phyloP scores from a whole-genome alignment of 1,139 yeast genomes.

The Kurtzmaniella quercitrusa region DNA sequence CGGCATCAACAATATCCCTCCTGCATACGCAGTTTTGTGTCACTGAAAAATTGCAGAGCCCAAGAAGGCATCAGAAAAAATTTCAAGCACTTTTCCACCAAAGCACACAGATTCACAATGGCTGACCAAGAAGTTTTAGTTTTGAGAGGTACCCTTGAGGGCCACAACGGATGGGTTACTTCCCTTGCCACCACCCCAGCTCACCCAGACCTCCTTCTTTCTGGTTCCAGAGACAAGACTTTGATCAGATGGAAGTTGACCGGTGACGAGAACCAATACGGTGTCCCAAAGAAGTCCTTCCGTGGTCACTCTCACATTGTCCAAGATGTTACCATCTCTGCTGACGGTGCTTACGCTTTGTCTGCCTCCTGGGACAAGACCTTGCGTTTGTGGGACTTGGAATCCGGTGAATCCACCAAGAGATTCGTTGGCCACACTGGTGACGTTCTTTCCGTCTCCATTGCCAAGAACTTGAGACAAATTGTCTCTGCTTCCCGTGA shows the following conservation, averaged over 20 bases:
- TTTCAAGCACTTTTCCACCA: constrained; percentile 9
- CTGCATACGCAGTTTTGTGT: constrained; percentile 5
- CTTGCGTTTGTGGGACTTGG: constrained; percentile 97
- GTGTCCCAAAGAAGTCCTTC: constrained; percentile 97
- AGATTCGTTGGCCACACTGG: constrained; percentile 98
- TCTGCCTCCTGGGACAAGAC: constrained; percentile 99
- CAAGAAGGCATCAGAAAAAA: constrained; percentile 12
- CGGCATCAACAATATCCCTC: constrained; percentile 6
- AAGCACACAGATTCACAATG: constrained; percentile 32
- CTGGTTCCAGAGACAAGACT: constrained; percentile 99
- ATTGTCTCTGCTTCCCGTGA: constrained; percentile 99
- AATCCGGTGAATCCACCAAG: constrained; percentile 89
- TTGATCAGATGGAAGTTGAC: constrained; percentile 98
- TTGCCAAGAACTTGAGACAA: constrained; percentile 96
- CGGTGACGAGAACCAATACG: constrained; percentile 95
- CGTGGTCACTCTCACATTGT: constrained; percentile 99
- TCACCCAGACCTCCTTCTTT: constrained; percentile 96
- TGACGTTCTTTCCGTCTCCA: constrained; percentile 96
- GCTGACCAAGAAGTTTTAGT: constrained; percentile 91
- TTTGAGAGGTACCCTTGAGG: constrained; percentile 99
- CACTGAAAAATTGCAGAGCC: constrained; percentile 1
- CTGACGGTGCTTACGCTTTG: constrained; percentile 97
- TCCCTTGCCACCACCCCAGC: constrained; percentile 97
- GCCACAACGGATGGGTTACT: constrained; percentile 87
- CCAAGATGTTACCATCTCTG: constrained; percentile 95